These are phyloP conservation scores for Trichoderma lentiforme DNA, from an alignment of 2,329 filamentous ascomycete genomes.

Conservation along the genomic window DNA sequence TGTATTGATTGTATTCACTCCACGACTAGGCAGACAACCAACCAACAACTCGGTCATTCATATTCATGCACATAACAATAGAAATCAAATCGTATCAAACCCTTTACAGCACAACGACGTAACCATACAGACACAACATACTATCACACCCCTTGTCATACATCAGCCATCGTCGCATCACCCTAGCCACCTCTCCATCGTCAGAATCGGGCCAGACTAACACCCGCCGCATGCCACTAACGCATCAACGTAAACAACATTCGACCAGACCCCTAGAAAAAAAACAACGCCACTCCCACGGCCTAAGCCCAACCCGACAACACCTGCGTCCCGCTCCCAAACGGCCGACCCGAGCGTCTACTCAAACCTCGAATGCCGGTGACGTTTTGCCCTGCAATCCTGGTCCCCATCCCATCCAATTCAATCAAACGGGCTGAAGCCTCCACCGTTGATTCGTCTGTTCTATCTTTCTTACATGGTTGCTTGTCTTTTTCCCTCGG, in stretches of 20 bases:
- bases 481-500: background rate
- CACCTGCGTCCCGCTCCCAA: background rate
- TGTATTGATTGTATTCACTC: background rate
- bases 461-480: background rate
- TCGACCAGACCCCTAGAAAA: background rate
- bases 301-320: background rate
- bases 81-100: background rate
- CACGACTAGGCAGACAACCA: background rate
- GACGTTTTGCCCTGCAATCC: background rate
- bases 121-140: background rate
- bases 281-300: conserved; percentile 10
- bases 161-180: background rate
- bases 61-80: background rate
- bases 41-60: background rate
- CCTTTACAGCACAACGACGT: background rate
- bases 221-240: conserved; percentile 3
- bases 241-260: background rate
- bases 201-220: background rate
- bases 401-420: background rate
- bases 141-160: background rate
- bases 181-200: background rate
- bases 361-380: background rate
- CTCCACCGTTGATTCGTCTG: background rate
- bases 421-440: background rate
- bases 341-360: background rate